Percentiles rank a stretch among this genome's conserved stretches.
Conservation (phyloP, 2,329 filamentous ascomycete genomes). For the Xylaria sp. region DNA sequence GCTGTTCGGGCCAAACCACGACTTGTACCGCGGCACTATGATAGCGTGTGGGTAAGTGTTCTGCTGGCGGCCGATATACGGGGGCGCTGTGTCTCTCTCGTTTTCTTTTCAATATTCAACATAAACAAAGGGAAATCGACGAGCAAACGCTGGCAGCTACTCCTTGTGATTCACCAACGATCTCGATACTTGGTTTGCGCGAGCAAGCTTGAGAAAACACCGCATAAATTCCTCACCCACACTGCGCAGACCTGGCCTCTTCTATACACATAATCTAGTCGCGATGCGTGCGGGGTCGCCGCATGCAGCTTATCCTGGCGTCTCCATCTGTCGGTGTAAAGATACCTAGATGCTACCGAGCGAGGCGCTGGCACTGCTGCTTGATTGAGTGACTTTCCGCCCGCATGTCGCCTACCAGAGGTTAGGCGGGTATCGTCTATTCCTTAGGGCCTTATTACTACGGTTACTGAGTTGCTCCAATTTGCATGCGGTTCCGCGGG, state of each 20-base stretch:
- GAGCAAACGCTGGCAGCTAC: no score
- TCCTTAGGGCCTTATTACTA: not conserved
- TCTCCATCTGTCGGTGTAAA: slow-evolving; percentile 15
- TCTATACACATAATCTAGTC: slow-evolving; percentile 12
- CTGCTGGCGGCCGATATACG: no score
- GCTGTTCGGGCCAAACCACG: not conserved
- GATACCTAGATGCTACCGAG: slow-evolving; percentile 7
- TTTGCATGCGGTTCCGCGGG: not conserved
- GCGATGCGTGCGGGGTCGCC: slow-evolving; percentile 18
- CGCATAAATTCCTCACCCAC: no score
- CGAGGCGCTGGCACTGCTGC: slow-evolving; percentile 10
- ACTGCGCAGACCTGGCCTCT: no score
- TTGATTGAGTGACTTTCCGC: not conserved
- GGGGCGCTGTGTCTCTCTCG: no score
- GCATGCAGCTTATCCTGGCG: slow-evolving; percentile 18
- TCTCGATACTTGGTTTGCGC: no score
- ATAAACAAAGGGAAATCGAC: no score
- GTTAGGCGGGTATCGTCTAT: not conserved
- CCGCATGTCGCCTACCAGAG: not conserved
- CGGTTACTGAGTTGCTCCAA: not conserved
- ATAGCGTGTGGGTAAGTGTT: not conserved
- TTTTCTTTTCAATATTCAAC: no score
- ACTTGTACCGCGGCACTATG: no score
- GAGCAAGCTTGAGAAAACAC: no score
- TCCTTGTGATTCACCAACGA: no score